Conservation (phyloP, 306 rosid genomes). For the Argentina anserina region DNA sequence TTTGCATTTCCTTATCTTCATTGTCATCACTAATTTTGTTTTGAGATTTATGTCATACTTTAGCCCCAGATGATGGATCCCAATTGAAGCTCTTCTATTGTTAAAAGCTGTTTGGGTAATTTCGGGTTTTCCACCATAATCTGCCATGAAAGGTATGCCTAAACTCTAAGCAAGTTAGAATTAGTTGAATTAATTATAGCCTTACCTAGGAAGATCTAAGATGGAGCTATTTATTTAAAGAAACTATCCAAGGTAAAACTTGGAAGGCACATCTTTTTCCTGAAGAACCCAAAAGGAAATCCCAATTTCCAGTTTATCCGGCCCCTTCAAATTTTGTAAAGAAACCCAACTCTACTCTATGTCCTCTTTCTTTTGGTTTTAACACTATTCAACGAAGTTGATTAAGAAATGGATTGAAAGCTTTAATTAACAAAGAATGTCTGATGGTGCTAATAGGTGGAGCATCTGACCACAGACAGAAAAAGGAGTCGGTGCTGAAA, state of each 20-base stretch:
- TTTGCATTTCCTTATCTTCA: conserved; percentile 7
- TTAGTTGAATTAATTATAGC: background rate
- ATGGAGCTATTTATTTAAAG: background rate
- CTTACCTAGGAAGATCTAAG: background rate
- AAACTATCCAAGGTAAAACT: background rate
- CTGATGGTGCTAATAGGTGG: background rate
- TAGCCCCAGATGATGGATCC: conserved; percentile 1
- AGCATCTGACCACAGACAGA: background rate
- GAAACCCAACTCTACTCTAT: background rate
- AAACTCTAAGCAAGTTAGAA: conserved; percentile 7
- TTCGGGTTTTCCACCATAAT: conserved; percentile 9
- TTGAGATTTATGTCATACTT: conserved; percentile 6
- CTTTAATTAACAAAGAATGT: background rate
- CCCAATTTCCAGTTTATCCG: background rate
- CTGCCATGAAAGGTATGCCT: conserved; percentile 2
- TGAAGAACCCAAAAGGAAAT: background rate
- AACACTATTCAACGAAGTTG: background rate
- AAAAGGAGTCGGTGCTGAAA: background rate
- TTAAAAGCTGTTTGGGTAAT: conserved; percentile 3
- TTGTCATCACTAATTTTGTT: background rate
- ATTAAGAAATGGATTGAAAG: background rate
- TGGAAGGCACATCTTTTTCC: conserved; percentile 1
- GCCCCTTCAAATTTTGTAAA: background rate
- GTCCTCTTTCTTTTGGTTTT: background rate
- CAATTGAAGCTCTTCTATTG: background rate